Conservation (phyloP, 176 grass and related monocot species). For the Elymus sibiricus region DNA sequence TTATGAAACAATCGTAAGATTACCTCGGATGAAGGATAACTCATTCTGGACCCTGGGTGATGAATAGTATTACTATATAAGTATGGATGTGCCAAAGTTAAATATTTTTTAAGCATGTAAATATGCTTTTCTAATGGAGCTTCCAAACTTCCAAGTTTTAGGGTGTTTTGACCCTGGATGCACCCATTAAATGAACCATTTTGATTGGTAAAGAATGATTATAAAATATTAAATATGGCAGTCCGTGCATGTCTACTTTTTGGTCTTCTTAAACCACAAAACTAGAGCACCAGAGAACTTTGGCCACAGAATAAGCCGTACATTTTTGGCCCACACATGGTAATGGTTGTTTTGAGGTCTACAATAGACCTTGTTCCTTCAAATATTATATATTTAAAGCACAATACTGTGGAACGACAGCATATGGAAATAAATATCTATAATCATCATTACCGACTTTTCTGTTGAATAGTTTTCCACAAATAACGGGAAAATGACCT, state of each 20-base stretch:
- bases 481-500: not conserved
- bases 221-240: not conserved
- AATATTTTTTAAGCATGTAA: not conserved
- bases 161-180: no score
- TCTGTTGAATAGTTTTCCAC: not conserved
- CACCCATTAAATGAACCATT: not conserved
- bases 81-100: not conserved
- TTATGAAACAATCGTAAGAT: no score
- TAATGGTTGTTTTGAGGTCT: not conserved
- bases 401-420: not conserved
- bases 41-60: no score
- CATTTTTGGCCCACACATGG: not conserved
- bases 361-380: not conserved
- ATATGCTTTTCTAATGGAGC: not conserved
- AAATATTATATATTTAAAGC: conserved; percentile 6
- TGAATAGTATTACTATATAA: no score
- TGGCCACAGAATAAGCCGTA: not conserved
- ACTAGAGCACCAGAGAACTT: not conserved
- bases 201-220: not conserved
- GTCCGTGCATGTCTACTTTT: not conserved
- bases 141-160: not conserved
- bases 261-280: not conserved
- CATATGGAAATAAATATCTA: not conserved
- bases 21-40: no score
- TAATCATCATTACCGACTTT: not conserved